Evolutionary conservation across 352 stramenopile genomes (phyloP).

Genomic region (Pilasporangium apinafurcum): DNA sequence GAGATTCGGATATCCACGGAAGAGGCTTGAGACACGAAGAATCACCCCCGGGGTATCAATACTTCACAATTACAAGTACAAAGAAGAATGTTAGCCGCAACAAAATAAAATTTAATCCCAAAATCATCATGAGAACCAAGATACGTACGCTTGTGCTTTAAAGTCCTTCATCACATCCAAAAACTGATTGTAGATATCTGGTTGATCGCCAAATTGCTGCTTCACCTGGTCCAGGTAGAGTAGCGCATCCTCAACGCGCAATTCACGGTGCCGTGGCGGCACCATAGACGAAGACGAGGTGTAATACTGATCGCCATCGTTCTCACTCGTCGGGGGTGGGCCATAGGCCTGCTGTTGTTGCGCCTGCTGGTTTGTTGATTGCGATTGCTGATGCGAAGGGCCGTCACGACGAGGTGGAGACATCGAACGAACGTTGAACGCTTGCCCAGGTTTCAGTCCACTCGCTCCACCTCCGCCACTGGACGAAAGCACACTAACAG

Average conservation of each 20-base stretch:
- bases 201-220: constrained; percentile 98
- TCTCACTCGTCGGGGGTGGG: constrained; percentile 20
- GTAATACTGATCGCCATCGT: constrained; percentile 30
- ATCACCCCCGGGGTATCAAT: constrained; percentile 99
- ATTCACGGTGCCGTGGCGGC: constrained; percentile 57
- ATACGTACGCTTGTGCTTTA: constrained; percentile 90
- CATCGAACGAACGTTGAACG: constrained; percentile 23
- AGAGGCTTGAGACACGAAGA: constrained; percentile 96
- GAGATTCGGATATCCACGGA: constrained; percentile 97
- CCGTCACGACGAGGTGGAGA: constrained; percentile 37
- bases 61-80: constrained; percentile 14
- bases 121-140: background rate
- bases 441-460: constrained; percentile 22
- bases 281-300: constrained; percentile 13
- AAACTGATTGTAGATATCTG: constrained; percentile 99
- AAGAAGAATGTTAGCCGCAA: background rate
- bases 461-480: too few relatives aligned
- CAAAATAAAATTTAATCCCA: background rate
- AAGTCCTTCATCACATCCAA: constrained; percentile 99
- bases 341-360: constrained; percentile 19
- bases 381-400: constrained; percentile 27
- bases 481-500: constrained; percentile 1
- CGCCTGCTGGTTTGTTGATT: constrained; percentile 21
- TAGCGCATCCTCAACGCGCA: constrained; percentile 97
- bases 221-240: constrained; percentile 99